Evolutionary conservation across 305 asterid species (phyloP).

Genomic region (Rubia tinctorum): DNA sequence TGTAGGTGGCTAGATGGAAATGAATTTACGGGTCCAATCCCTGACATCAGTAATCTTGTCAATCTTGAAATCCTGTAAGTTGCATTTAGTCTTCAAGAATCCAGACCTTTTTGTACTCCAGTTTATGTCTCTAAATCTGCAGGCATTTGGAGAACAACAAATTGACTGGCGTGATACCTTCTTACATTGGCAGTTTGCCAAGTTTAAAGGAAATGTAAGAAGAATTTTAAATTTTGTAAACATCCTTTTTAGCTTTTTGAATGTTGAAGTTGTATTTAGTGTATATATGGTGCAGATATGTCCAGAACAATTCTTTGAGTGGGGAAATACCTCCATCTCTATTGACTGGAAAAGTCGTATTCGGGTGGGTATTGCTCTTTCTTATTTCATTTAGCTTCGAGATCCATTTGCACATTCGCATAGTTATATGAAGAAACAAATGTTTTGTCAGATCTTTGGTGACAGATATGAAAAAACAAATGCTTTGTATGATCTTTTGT

Average conservation of each 20-base stretch:
- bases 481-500: neutral
- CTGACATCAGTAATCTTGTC: slow-evolving; percentile 75
- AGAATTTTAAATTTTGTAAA: neutral
- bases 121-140: slow-evolving; percentile 25
- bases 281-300: slow-evolving; percentile 44
- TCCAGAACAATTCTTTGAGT: slow-evolving; percentile 78
- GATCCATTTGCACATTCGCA: neutral
- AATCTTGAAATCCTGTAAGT: slow-evolving; percentile 77
- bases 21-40: slow-evolving; percentile 60
- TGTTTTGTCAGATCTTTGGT: neutral
- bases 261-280: neutral
- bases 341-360: slow-evolving; percentile 58
- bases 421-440: neutral
- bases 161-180: slow-evolving; percentile 67
- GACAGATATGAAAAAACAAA: slow-evolving; percentile 58
- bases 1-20: slow-evolving; percentile 89
- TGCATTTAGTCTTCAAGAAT: slow-evolving; percentile 11
- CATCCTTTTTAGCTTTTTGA: neutral
- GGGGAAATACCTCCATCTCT: slow-evolving; percentile 71
- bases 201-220: slow-evolving; percentile 69
- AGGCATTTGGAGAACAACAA: slow-evolving; percentile 94
- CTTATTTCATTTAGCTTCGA: slow-evolving; percentile 2
- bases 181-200: slow-evolving; percentile 68
- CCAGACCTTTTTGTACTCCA: neutral
- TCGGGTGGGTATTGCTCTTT: slow-evolving; percentile 49